Base-by-base conservation (phyloP, 2,329 filamentous ascomycete genomes). In the Amesomyces nigricolor region DNA sequence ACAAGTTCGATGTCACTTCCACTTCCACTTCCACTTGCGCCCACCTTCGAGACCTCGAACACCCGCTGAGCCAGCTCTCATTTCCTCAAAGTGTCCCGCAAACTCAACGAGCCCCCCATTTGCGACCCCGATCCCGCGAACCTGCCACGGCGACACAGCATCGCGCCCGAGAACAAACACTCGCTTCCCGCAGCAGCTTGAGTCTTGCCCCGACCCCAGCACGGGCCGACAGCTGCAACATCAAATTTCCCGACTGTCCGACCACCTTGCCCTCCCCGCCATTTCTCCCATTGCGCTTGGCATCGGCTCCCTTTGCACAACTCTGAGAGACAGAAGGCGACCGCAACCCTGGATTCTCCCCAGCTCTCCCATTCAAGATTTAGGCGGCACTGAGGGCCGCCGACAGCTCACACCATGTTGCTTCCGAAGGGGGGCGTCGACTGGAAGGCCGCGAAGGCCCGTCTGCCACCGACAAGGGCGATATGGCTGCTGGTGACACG, bases 361-460 rank as follows among this genome's bases (percentile, higher is more conserved):
- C 57, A 32, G 51, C 38, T 44, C 40, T 46, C 55, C 56, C 44
- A 53, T 59, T 40, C 29, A 57, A 47, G 13, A 54, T 45, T 26
- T 42, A 58, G 71, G 72, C 73, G 73, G 73, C 73, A 69, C 65
- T 63, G 62, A 69, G 67, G 66, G 69, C 71, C 70, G 71, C 71
- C 67, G 63, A 68, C 67, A 61, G 62, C 60, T 65, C 68, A 68
- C 68, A 77, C 63, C 60, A 96, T 96, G 91, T 83, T 96, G 76
- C 83, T 95, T 65, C 88, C 89, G 62, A 95, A 95, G 74, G 88
- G 88, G 71, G 89, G 89, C 70, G 81, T 92, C 68, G 91, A 85
- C 71, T 97, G 92, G 91, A 96, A 95, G 78, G 87, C 89, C 63
- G 87, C 91, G 63, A 88, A 83, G 75, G 80, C 88, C 66, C 82